Evolutionary conservation across 1,284 basidiomycete genomes (phyloP).

Genomic region (Neolentinus lepideus): DNA sequence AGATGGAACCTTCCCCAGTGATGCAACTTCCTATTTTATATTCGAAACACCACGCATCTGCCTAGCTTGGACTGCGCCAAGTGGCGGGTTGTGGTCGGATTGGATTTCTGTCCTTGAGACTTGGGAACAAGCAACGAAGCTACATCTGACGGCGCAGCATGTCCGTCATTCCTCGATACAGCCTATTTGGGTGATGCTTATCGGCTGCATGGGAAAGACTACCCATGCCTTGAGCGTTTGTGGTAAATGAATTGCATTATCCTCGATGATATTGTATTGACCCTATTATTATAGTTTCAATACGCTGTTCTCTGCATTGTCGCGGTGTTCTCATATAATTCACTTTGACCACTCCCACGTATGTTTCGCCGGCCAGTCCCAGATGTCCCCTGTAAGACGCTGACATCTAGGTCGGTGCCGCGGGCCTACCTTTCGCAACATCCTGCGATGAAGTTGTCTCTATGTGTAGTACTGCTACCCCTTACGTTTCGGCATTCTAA

Average conservation of each 20-base stretch:
- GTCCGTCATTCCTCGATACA: no score
- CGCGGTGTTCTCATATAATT: not conserved
- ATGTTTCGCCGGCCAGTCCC: not conserved
- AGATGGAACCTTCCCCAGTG: slow-evolving; percentile 42
- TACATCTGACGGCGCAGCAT: no score
- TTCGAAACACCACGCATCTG: not conserved
- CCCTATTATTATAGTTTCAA: not conserved
- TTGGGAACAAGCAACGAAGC: no score
- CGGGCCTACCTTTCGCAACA: not conserved
- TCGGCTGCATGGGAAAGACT: not conserved
- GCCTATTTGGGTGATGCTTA: not conserved
- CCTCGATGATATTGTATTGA: not conserved
- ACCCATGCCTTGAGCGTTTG: not conserved
- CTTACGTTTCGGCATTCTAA: not conserved
- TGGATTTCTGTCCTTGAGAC: no score
- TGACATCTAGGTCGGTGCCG: not conserved
- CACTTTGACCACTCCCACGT: not conserved
- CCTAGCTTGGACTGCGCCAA: not conserved
- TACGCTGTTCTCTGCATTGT: not conserved
- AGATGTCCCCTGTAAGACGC: not conserved
- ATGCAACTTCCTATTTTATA: slow-evolving; percentile 38
- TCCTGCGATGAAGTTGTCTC: no score
- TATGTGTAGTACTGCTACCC: no score
- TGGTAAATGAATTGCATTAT: not conserved
- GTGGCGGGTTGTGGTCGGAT: not conserved